These are phyloP conservation scores for Moesziomyces aphidis DNA, from an alignment of 1,284 basidiomycete genomes.

Conservation along the genomic window DNA sequence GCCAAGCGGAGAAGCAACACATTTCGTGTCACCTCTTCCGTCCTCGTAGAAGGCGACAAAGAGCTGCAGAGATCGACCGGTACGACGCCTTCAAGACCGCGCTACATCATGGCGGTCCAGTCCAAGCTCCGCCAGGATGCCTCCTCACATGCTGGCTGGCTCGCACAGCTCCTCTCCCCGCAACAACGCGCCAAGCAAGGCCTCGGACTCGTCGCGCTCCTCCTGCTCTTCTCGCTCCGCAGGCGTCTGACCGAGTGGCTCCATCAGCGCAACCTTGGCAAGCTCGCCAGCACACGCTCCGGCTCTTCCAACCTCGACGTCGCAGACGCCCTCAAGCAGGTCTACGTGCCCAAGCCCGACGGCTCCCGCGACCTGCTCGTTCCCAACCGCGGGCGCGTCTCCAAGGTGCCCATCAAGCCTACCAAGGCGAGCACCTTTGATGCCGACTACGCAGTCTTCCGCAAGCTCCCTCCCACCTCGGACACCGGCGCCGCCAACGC, in stretches of 20 bases:
- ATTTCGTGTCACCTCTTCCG: too few species aligned
- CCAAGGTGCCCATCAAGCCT: slow-evolving; percentile 67
- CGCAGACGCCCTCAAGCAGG: slow-evolving; percentile 57
- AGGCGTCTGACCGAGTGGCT: slow-evolving; percentile 22
- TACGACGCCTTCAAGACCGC: background rate
- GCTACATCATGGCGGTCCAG: slow-evolving; percentile 34
- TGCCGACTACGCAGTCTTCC: slow-evolving; percentile 61
- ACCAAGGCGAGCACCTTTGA: slow-evolving; percentile 65
- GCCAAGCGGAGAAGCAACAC: background rate
- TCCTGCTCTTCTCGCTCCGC: slow-evolving; percentile 45
- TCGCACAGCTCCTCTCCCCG: slow-evolving; percentile 26
- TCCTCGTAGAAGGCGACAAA: too few species aligned
- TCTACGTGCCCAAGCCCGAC: slow-evolving; percentile 56
- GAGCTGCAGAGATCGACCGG: too few species aligned
- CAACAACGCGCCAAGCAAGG: slow-evolving; percentile 24
- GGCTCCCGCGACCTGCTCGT: slow-evolving; percentile 62
- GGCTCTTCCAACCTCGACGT: slow-evolving; percentile 27
- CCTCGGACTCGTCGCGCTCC: slow-evolving; percentile 27
- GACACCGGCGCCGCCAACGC: slow-evolving; percentile 28
- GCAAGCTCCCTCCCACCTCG: slow-evolving; percentile 55
- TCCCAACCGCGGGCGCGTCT: slow-evolving; percentile 60
- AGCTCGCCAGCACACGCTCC: slow-evolving; percentile 13
- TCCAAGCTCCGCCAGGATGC: slow-evolving; percentile 39
- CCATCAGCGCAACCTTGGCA: slow-evolving; percentile 12
- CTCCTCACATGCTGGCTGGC: slow-evolving; percentile 14